Evolutionary conservation across 768 basidiomycete genomes (phyloP), one percentile per base, ranked within the genome.

Genomic region (Pleurotus platypus): DNA sequence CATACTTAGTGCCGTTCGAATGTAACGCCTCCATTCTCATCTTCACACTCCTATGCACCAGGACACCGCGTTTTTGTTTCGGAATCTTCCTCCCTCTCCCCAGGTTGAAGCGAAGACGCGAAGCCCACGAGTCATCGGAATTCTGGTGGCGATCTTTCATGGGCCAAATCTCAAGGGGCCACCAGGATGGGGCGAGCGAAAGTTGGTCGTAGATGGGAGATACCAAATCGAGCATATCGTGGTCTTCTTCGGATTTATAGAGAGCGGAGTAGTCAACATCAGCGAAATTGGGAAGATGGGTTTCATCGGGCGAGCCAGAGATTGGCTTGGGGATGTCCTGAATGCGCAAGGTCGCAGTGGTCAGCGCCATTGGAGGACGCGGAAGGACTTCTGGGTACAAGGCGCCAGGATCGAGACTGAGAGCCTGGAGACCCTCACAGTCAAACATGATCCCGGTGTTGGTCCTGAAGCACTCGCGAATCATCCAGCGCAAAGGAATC

Each of bases 81-180:
- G 18, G 18, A 18, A 18, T 18, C 18, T 18, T 18, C 18, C 18
- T 18, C 18, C 18, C 18, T 18, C 18, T 18, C 18, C 18, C 78
- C 43, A 74, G 9, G 59, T 80, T 79, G 55, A 57, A 61, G 9
- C 63, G 56, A 24, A 67, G 57, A 46, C 58, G 57, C 20, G 20
- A 20, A 2, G 2, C 20, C 20, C 20, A 20, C 20, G 20, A 20
- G 20, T 20, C 2, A 51, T 74, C 62, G 1, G 62, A 64, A 50
- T 63, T 64, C 66, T 78, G 77, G 56, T 68, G 74, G 18, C 18
- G 18, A 18, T 18, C 18, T 18, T 66, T 62, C 7, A 72, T 51
- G 1, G 77, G 80, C 15, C 76, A 24, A 2, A 78, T 3, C 66
- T 88, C 86, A 16, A 88, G 74, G 37, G 80, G 54, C 86, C 87